A percentile compares a stretch with the other conserved stretches of the same genome.
Conservation (phyloP, 305 asterid genomes). For the Fraxinus paxiana region DNA sequence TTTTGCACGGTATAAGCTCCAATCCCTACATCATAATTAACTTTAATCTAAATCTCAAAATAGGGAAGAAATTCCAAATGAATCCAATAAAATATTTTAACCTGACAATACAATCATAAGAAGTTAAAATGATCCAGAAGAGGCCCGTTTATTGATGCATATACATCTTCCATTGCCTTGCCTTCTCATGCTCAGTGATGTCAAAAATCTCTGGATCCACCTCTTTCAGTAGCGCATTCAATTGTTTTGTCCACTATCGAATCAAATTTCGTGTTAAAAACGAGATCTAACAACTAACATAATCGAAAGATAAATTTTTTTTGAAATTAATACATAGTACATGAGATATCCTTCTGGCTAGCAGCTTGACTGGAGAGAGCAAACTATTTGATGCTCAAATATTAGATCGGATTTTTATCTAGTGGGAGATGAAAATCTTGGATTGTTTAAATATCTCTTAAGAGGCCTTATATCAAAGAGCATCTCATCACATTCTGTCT, state of each 20-base stretch:
- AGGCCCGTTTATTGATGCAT: background rate
- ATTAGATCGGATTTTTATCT: too few relatives aligned
- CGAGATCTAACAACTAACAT: slow-evolving; percentile 22
- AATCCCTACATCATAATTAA: slow-evolving; percentile 32
- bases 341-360: too few relatives aligned
- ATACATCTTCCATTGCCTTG: slow-evolving; percentile 61
- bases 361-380: too few relatives aligned
- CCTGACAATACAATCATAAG: background rate
- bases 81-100: background rate
- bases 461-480: too few relatives aligned
- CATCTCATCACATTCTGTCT: too few relatives aligned
- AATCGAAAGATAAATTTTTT: background rate
- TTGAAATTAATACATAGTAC: too few relatives aligned
- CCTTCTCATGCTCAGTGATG: slow-evolving; percentile 58
- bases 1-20: slow-evolving; percentile 72
- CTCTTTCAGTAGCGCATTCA: slow-evolving; percentile 58
- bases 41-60: slow-evolving; percentile 15
- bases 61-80: background rate
- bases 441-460: too few relatives aligned
- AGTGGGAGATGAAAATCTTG: too few relatives aligned
- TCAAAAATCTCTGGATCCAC: slow-evolving; percentile 49
- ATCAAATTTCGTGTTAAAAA: slow-evolving; percentile 14
- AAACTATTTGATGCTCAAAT: too few relatives aligned
- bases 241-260: slow-evolving; percentile 55
- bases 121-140: background rate